A percentile compares a stretch with the other conserved stretches of the same genome.
These are phyloP conservation scores for Aspergillus amoenus DNA, from an alignment of 2,329 filamentous ascomycete genomes.

Conservation along the genomic window DNA sequence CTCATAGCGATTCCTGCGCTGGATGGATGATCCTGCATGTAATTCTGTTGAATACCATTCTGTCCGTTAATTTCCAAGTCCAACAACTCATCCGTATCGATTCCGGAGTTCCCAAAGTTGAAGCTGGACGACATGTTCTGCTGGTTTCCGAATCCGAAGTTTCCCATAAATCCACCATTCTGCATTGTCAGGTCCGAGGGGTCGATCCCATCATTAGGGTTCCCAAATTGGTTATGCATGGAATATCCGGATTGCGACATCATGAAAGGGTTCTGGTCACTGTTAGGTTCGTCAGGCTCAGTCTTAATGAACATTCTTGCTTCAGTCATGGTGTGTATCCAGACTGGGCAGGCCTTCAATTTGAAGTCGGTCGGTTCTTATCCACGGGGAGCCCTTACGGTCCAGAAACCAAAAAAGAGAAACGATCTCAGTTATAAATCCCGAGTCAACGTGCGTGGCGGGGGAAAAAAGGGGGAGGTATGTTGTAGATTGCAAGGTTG, in stretches of 20 bases:
- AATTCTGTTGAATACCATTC: slow-evolving; percentile 39
- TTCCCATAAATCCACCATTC: slow-evolving; percentile 47
- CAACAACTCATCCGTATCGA: slow-evolving; percentile 84
- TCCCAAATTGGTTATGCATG: slow-evolving; percentile 55
- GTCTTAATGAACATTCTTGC: slow-evolving; percentile 66
- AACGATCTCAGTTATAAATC: not conserved
- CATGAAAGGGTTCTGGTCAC: slow-evolving; percentile 51
- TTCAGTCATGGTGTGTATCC: slow-evolving; percentile 49
- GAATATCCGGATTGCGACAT: slow-evolving; percentile 50
- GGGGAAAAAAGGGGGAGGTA: not conserved
- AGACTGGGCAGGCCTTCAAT: slow-evolving; percentile 14
- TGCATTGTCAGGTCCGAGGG: slow-evolving; percentile 80
- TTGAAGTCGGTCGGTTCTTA: slow-evolving; percentile 7
- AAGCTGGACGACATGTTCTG: slow-evolving; percentile 70
- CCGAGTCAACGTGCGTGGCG: not conserved
- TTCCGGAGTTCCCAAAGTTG: slow-evolving; percentile 72
- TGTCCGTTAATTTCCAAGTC: slow-evolving; percentile 55
- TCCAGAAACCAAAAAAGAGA: slow-evolving; percentile 12
- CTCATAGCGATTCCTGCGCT: slow-evolving; percentile 56
- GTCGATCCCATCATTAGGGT: slow-evolving; percentile 66
- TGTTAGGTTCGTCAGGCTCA: slow-evolving; percentile 64
- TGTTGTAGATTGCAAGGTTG: not conserved
- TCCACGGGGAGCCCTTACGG: slow-evolving; percentile 22
- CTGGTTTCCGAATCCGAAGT: slow-evolving; percentile 60
- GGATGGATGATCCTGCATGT: slow-evolving; percentile 54